Conservation (phyloP, 805 yeast genomes). For the Cyberlindnera mycetangii region DNA sequence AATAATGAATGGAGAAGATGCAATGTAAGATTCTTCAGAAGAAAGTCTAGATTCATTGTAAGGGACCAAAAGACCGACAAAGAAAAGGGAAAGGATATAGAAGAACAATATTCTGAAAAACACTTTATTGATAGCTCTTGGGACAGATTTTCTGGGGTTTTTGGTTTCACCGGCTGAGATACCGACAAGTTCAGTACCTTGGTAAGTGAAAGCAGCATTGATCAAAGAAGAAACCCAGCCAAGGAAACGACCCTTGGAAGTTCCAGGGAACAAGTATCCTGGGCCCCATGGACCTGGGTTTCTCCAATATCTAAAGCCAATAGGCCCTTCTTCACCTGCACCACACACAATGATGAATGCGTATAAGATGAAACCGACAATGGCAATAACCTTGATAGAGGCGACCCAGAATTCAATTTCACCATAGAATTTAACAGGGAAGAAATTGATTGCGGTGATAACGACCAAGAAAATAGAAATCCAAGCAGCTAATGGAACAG, state of each 20-base stretch:
- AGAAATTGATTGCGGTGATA: constrained; percentile 50
- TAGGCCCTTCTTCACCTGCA: constrained; percentile 65
- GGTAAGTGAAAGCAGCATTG: constrained; percentile 74
- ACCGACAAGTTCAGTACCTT: constrained; percentile 77
- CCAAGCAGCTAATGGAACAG: constrained; percentile 73
- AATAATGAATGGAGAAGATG: constrained; percentile 67
- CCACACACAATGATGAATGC: constrained; percentile 73
- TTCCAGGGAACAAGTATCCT: constrained; percentile 48
- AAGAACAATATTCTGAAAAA: constrained; percentile 63
- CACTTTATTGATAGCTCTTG: constrained; percentile 69
- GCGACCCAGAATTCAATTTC: constrained; percentile 78
- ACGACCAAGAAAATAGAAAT: constrained; percentile 64
- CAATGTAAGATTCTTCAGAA: constrained; percentile 35
- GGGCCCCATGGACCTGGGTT: constrained; percentile 76
- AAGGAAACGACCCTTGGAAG: constrained; percentile 55
- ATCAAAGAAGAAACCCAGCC: constrained; percentile 71
- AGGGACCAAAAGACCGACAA: constrained; percentile 70
- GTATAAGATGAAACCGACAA: constrained; percentile 65
- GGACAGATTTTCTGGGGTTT: constrained; percentile 49
- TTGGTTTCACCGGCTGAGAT: constrained; percentile 71
- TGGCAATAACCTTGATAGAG: constrained; percentile 61
- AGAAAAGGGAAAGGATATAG: constrained; percentile 62
- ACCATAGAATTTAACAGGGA: constrained; percentile 71
- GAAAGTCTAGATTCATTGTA: constrained; percentile 51
- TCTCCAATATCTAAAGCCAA: constrained; percentile 81